Evolutionary conservation across 176 grass and related monocot species (phyloP), one percentile per base, ranked within the genome.

Genomic region (Oryza glaberrima): DNA sequence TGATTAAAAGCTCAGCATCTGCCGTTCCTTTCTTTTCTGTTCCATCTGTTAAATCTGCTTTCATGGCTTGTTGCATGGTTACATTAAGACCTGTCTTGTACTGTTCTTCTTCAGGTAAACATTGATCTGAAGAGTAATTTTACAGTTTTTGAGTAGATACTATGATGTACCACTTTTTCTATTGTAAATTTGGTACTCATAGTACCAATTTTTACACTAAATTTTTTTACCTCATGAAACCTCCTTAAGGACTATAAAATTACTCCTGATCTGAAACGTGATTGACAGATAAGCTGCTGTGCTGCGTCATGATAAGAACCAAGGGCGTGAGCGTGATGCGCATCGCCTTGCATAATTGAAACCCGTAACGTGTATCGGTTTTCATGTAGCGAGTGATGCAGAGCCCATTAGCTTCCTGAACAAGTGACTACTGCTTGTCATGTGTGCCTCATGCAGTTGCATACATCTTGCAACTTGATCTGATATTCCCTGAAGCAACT

Each of bases 311-410:
- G 72, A n/a, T 45, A 60, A 60, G 73, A 77, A 51, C 5, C n/a
- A 41, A 43, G 16, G 46, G 11, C 20, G 26, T 15, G 6, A 22
- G 36, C 11, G 40, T 34, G 35, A 77, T 73, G 77, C 9, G 12
- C 83, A 67, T 82, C 32, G 20, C 73, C 36, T 25, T 48, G 74
- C 26, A 63, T 20, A 73, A 48, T 9, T 73, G 65, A 70, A 30
- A 51, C 1, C 10, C 25, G 74, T 70, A 76, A 82, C 47, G 74
- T 82, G 65, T 75, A 63, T n/a, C 26, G 23, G 61, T 83, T n/a
- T n/a, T 49, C 43, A 75, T 75, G 77, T 80, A 81, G 77, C 28
- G 19, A 79, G 61, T 86, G 88, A 90, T 61, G 60, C 75, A 82
- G 36, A 79, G 78, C 48, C 84, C 84, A 78, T 83, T 83, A 69